Base-by-base conservation (phyloP, 1,139 yeast genomes). In the Blastobotrys proliferans region DNA sequence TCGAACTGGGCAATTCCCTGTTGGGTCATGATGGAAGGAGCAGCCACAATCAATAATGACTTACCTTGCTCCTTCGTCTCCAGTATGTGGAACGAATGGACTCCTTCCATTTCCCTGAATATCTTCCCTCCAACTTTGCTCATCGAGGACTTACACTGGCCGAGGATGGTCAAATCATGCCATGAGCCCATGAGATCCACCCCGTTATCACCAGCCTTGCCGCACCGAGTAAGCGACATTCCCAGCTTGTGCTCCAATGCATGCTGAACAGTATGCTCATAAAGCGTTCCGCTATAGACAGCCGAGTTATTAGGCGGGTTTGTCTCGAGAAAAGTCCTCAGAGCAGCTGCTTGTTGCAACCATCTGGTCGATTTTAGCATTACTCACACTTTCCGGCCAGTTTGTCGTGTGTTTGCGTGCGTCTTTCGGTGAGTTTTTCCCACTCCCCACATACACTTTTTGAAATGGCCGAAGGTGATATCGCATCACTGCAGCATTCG, bases 191-290 rank as follows among this genome's bases (percentile, higher is more conserved):
- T 46, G 40, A 84, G 66, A 59, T 85, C 95, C 4, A 83, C 70
- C 0, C 95, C 95, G 40, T 76, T 74, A 56, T 85, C 95, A 48
- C 76, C 75, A 0, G 85, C 69, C 0, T 94, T 92, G 1, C 94
- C 94, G 24, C 44, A 53, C 35, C 73, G 69, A 44, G 69, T 70
- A 4, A 56, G 47, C 3, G 63, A 46, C 2, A 31, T 27, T 50
- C 79, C 70, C 19, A 11, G n/a, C 19, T 11, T 20, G 54, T 22
- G 80, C 45, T 42, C 67, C 62, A 50, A 74, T 70, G 38, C 74
- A 66, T 56, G 74, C 70, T 26, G 77, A 69, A 46, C 51, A 1
- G 76, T 67, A 33, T 79, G 66, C 54, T 85, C 94, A 55, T 83
- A 85, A 6, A 83, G 57, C 1, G 85, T 81, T 1, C 95, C 95